Conservation (phyloP, 2,329 filamentous ascomycete genomes). For the Aureobasidium musti region DNA sequence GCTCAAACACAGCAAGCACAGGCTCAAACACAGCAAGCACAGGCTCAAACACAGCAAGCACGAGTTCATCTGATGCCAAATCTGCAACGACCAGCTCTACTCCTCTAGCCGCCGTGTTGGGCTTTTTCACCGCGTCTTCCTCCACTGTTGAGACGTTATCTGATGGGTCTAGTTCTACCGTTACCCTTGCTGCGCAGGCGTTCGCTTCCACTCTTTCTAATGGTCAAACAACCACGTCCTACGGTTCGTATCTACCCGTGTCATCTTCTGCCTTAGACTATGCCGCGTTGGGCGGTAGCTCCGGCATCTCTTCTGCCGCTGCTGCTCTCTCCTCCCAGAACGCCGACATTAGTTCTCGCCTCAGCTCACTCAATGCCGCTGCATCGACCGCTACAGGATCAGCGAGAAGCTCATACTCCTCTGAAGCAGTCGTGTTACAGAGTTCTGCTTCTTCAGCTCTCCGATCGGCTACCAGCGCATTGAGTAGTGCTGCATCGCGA, state of each 20-base stretch:
- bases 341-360: slow-evolving; percentile 4
- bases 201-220: slow-evolving; percentile 28
- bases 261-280: slow-evolving; percentile 1
- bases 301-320: slow-evolving; percentile 1
- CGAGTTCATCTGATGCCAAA: background rate
- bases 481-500: slow-evolving; percentile 8
- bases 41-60: slow-evolving; percentile 6
- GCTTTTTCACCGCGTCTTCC: slow-evolving; percentile 24
- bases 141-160: slow-evolving; percentile 29
- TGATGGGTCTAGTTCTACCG: slow-evolving; percentile 27
- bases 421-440: slow-evolving; percentile 2
- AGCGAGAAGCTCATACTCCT: slow-evolving; percentile 27
- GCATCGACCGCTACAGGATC: slow-evolving; percentile 23
- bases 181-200: background rate
- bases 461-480: background rate
- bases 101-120: slow-evolving; percentile 14
- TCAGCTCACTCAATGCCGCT: slow-evolving; percentile 10
- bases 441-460: slow-evolving; percentile 20
- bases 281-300: background rate
- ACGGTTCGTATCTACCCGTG: slow-evolving; percentile 19
- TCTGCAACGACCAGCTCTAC: slow-evolving; percentile 5
- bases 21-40: background rate
- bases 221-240: slow-evolving; percentile 27
- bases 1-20: slow-evolving; percentile 6
- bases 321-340: slow-evolving; percentile 1